phyloP scores from a whole-genome alignment of 169 alveolate species.

The Plasmodium gonderi region DNA sequence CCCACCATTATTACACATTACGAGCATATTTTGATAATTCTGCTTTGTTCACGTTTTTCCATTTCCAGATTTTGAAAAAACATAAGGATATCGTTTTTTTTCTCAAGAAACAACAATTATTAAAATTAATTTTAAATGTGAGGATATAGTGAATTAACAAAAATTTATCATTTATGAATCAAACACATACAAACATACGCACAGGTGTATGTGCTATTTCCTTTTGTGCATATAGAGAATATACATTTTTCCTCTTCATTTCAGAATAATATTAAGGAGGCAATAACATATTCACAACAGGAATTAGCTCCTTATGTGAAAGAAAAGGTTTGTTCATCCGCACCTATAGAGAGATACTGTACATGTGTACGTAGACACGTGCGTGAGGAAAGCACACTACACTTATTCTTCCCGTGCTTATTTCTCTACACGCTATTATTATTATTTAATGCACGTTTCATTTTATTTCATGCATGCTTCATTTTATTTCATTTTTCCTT shows the following conservation, averaged over 20 bases:
- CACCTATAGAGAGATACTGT: too few species aligned
- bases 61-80: conserved; percentile 53
- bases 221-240: not conserved
- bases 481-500: too few species aligned
- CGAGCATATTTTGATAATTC: not conserved
- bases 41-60: not conserved
- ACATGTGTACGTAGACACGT: too few species aligned
- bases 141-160: not conserved
- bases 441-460: not conserved
- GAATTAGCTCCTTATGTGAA: conserved; percentile 71
- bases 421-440: too few species aligned
- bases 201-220: not conserved
- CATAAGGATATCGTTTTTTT: conserved; percentile 65
- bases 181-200: not conserved
- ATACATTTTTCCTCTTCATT: not conserved
- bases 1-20: not conserved
- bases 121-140: conserved; percentile 59
- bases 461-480: not conserved
- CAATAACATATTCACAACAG: conserved; percentile 71
- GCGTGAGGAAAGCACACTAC: too few species aligned
- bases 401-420: too few species aligned
- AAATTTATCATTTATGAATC: not conserved
- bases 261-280: conserved; percentile 67
- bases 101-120: conserved; percentile 67
- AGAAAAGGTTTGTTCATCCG: conserved; percentile 44